Base-by-base conservation (phyloP, 192 early-diverging fungal genomes). In the Obelidium mucronatum region DNA sequence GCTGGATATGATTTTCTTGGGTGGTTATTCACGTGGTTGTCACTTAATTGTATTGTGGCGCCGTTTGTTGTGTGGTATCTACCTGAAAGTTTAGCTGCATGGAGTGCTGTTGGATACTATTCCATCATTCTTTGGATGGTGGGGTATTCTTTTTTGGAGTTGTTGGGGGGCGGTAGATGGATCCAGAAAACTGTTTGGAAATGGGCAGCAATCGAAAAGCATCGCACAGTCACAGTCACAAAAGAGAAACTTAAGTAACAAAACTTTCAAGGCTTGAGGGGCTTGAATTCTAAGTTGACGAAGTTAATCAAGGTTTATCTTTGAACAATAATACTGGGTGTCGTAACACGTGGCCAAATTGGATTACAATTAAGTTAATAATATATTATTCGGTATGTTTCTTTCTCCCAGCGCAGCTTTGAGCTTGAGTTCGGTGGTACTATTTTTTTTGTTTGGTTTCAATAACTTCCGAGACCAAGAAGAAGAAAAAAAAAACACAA, bases 1-100 rank as follows among this genome's bases (percentile, higher is more conserved):
- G 70, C 28, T 5, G 63, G 82, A 31, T 97, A 97, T 78, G 91
- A 95, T 72, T 34, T 91, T 2, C 69, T 86, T 44, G 93, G 93
- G 24, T 94, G 88, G 89, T 40, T 79, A 53, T 13, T 59, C 22
- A 75, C 74, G n/a, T 74, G 73, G 58, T 63, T 67, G 28, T 62
- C 67, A 2, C 24, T 83, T 42, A 80, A 80, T 68, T 80, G 71
- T 62, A 70, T 80, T 37, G 72, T 64, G 55, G 82, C 79, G 3
- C 82, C 82, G 3, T 83, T 83, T 64, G 58, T 63, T 11, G 74
- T 82, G 13, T 73, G 64, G 69, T 35, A 36, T 52, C 33, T 79
- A 5, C 8, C 24, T 6, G 64, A 73, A 33, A 53, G 65, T 24
- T 26, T 82, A 24, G 17, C 34, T 13, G 69, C 76, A 1, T 82